Evolutionary conservation across 805 yeast species (phyloP), one percentile per base, ranked within the genome.

Genomic region (Lachancea meyersii): DNA sequence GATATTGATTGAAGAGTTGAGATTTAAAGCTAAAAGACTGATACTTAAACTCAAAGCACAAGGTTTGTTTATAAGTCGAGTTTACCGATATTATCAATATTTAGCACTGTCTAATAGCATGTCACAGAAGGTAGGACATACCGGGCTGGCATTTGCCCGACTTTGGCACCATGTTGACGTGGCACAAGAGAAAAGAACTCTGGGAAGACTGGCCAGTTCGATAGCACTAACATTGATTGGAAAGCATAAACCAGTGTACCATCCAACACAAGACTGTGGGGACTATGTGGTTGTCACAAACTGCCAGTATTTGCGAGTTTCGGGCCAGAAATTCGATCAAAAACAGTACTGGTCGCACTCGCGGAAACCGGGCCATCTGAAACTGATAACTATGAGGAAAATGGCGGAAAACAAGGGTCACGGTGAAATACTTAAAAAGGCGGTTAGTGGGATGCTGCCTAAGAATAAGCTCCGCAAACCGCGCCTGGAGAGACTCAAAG

Each of bases 261-360:
- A 88, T 55, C 78, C 77, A 22, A 74, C 82, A 7, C 58, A 83
- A 61, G 99, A 93, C 67, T 79, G 81, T 50, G 99, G 99, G 11
- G 99, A 93, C 65, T 93, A 89, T 58, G 97, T 93, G 10, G 97
- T 93, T 10, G 96, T 91, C 2, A 85, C 97, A 11, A 94, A 93
- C 68, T 88, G 96, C 58, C 75, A 86, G 45, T 78, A 79, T 50
- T 63, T 93, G 55, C 80, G 80, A 52, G 72, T 83, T n/a, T 80
- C 96, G 0, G 97, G 97, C 49, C 82, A 80, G 47, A 91, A 93
- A 63, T 62, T 89, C 56, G 67, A 78, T 44, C 80, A 88, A 44
- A 89, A 86, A 64, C 72, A 80, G 8, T 93, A 93, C 68, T 82
- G 95, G 82, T 75, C 85, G 45, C 99, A 94, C 64, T 82, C 89